These are phyloP conservation scores for Cyberlindnera samutprakarnensis DNA, from an alignment of 805 yeast species.

Conservation along the genomic window DNA sequence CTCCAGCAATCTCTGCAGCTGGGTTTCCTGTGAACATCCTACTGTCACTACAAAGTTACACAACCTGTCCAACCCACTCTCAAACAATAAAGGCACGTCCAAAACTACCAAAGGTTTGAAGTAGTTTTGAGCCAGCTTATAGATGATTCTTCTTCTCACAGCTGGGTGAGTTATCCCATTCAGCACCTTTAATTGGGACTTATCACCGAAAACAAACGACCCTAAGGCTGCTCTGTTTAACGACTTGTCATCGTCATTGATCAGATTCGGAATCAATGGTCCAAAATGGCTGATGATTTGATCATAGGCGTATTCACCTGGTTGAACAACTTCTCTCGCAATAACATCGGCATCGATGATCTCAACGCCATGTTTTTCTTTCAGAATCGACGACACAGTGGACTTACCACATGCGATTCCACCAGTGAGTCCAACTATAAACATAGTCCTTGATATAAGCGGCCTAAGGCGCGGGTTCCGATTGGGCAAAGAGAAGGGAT, in stretches of 20 bases:
- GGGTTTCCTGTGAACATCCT: constrained; percentile 48
- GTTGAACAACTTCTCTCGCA: constrained; percentile 79
- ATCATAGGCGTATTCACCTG: constrained; percentile 66
- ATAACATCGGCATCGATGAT: constrained; percentile 87
- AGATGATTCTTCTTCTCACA: constrained; percentile 58
- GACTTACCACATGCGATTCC: constrained; percentile 97
- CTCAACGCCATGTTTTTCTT: constrained; percentile 42
- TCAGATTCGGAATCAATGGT: constrained; percentile 41
- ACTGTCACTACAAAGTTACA: constrained; percentile 74
- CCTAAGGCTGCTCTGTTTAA: constrained; percentile 77
- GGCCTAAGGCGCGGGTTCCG: too few relatives aligned
- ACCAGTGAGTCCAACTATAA: constrained; percentile 92
- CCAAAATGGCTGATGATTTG: constrained; percentile 57
- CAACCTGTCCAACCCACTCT: constrained; percentile 57
- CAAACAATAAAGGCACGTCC: constrained; percentile 89
- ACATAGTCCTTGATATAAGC: constrained; percentile 40
- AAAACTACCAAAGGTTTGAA: constrained; percentile 51
- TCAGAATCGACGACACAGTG: constrained; percentile 64
- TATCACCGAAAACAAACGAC: constrained; percentile 64
- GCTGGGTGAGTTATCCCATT: constrained; percentile 87
- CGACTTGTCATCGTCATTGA: constrained; percentile 23
- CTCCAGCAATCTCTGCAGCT: constrained; percentile 50
- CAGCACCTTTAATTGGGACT: constrained; percentile 46
- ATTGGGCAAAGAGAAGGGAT: too few relatives aligned
- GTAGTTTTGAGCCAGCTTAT: constrained; percentile 17